Evolutionary conservation across 2,329 filamentous ascomycete genomes (phyloP).

Genomic region (Penicillium sp.): DNA sequence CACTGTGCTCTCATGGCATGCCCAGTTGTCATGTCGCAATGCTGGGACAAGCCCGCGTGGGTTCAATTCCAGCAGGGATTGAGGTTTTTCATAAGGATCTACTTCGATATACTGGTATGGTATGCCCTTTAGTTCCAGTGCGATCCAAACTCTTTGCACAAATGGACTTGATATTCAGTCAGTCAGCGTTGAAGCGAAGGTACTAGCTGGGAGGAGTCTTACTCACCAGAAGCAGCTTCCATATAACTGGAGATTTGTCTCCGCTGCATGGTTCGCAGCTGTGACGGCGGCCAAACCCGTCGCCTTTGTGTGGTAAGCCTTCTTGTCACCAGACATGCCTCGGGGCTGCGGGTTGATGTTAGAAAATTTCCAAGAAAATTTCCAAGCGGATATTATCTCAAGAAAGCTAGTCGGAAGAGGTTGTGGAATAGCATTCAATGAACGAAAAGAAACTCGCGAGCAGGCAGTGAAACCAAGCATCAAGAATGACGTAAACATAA

Average conservation of each 20-base stretch:
- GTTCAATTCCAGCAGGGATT: constrained; percentile 71
- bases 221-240: constrained; percentile 77
- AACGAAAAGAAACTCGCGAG: background rate
- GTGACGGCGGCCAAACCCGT: constrained; percentile 70
- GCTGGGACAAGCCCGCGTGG: constrained; percentile 74
- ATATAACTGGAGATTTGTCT: constrained; percentile 73
- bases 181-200: background rate
- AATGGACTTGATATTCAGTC: constrained; percentile 63
- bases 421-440: background rate
- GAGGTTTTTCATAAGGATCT: constrained; percentile 74
- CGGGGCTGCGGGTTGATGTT: constrained; percentile 16
- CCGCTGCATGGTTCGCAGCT: constrained; percentile 67
- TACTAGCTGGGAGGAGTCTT: background rate
- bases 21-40: constrained; percentile 76
- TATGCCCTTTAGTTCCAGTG: constrained; percentile 75
- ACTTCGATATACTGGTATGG: constrained; percentile 85
- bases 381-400: constrained; percentile 4
- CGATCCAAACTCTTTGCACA: constrained; percentile 86
- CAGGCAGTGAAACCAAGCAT: background rate
- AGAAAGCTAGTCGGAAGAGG: background rate
- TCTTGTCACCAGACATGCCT: constrained; percentile 55
- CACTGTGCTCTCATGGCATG: constrained; percentile 77
- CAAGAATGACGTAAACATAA: constrained; percentile 22
- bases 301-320: constrained; percentile 69
- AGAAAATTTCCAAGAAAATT: constrained; percentile 18